phyloP scores from a whole-genome alignment of 1,284 basidiomycete genomes.

The Sparassis latifolia region DNA sequence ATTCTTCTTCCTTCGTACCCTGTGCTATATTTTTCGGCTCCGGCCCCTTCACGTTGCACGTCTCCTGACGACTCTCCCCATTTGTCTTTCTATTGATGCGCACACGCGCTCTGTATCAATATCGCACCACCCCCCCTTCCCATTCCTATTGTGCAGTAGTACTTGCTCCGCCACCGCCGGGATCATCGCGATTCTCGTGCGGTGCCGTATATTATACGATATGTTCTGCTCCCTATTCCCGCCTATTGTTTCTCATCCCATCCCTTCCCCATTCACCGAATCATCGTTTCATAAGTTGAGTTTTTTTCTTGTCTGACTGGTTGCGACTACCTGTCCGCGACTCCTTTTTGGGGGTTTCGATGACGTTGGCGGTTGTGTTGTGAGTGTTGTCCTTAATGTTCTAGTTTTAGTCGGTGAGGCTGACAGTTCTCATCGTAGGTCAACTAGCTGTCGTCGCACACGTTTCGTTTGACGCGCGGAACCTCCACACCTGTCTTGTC shows the following conservation, averaged over 20 bases:
- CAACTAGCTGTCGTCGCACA: too few species aligned
- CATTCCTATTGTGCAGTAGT: constrained; percentile 23
- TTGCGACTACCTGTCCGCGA: too few species aligned
- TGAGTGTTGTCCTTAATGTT: constrained; percentile 8
- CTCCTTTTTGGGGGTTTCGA: too few species aligned
- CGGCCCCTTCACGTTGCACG: constrained; percentile 4
- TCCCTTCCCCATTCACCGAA: background rate
- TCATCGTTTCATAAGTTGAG: background rate
- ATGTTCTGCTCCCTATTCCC: constrained; percentile 14
- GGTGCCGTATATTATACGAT: constrained; percentile 11
- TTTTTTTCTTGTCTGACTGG: too few species aligned
- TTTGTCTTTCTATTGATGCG: too few species aligned
- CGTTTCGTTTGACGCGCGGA: too few species aligned
- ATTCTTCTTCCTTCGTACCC: constrained; percentile 9
- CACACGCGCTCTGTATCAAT: constrained; percentile 27
- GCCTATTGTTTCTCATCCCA: constrained; percentile 1
- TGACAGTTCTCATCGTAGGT: too few species aligned
- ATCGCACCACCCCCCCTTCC: constrained; percentile 17
- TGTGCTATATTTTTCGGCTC: background rate
- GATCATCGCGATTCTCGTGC: constrained; percentile 5
- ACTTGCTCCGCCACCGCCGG: constrained; percentile 12
- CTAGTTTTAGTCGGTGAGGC: too few species aligned
- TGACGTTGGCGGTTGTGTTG: constrained; percentile 1
- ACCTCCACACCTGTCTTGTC: too few species aligned
- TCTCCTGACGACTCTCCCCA: too few species aligned